Evolutionary conservation across 2,329 filamentous ascomycete species (phyloP), one percentile per base, ranked within the genome.

Genomic region (Akanthomyces lecanii): DNA sequence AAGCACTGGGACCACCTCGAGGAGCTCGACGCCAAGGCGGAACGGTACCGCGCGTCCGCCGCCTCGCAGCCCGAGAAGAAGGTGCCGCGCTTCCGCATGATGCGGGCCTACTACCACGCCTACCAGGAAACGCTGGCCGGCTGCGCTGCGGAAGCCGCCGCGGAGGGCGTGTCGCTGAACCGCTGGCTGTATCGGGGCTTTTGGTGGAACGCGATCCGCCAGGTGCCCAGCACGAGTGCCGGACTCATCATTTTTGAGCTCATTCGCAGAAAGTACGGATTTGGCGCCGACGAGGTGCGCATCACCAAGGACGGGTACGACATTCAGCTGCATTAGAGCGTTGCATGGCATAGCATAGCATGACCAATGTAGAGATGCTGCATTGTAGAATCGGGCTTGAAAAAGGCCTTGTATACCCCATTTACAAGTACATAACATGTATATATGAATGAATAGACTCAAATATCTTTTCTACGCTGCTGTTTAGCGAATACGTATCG

Each of bases 231-330:
- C 71, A 92, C 90, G 2, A 89, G 87, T 64, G 89, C 89, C 0
- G 90, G 89, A 0, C 72, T 93, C 64, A 90, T 93, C 67, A 90
- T 91, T 23, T 93, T 93, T 71, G 90, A 93, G 75, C 71, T 93
- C 51, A 85, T 92, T 44, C 79, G 90, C 63, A 79, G 89, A 42
- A 91, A 90, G 74, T 92, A 91, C 68, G 87, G 87, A 1, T 79
- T 84, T 63, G 81, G 82, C 2, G 79, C 80, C 21, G 87, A 89
- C 56, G 82, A 82, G 68, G 86, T 86, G 66, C 81, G 81, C 67
- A 91, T 90, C 60, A 83, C 81, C 55, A 85, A 85, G 71, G 88
- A 89, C 66, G 87, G 88, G 1, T 90, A 90, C 68, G 86, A 91
- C 69, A 91, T 92, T 69, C 69, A 91, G 66, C 77, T 92, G 54